Conservation (phyloP, 208 protist species). For the Leishmania amazonensis region DNA sequence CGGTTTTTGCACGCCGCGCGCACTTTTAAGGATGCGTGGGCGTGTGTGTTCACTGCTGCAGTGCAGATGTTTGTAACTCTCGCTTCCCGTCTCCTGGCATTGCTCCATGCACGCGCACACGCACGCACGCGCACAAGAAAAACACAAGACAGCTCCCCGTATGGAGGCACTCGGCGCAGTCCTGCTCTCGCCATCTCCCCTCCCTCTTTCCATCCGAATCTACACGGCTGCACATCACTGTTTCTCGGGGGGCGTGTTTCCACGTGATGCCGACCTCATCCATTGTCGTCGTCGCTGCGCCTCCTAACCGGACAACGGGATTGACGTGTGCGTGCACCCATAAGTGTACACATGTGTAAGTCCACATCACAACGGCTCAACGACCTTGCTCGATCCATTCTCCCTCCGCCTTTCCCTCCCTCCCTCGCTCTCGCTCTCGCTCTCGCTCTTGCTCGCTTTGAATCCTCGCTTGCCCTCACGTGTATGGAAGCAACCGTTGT, state of each 20-base stretch:
- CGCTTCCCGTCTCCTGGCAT: background rate
- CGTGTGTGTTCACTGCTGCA: background rate
- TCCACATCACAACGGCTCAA: background rate
- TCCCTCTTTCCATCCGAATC: background rate
- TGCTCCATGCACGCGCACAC: conserved; percentile 7
- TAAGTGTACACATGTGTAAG: too few species aligned
- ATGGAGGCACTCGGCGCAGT: background rate
- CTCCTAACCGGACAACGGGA: background rate
- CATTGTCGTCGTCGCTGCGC: background rate
- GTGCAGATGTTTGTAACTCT: background rate
- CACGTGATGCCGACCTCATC: background rate
- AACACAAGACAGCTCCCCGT: background rate
- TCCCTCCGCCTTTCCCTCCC: background rate
- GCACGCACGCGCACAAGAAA: background rate
- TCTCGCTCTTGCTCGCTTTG: background rate
- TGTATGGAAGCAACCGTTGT: background rate
- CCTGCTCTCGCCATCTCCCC: background rate
- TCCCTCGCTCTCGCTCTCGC: background rate
- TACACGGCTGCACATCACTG: background rate
- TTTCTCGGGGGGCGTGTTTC: background rate
- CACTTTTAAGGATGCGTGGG: background rate
- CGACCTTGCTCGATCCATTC: background rate
- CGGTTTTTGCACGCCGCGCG: background rate
- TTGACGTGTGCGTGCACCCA: background rate
- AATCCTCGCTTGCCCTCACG: background rate